phyloP scores from a whole-genome alignment of 495 filamentous ascomycete genomes.

The Bacidia rubella region DNA sequence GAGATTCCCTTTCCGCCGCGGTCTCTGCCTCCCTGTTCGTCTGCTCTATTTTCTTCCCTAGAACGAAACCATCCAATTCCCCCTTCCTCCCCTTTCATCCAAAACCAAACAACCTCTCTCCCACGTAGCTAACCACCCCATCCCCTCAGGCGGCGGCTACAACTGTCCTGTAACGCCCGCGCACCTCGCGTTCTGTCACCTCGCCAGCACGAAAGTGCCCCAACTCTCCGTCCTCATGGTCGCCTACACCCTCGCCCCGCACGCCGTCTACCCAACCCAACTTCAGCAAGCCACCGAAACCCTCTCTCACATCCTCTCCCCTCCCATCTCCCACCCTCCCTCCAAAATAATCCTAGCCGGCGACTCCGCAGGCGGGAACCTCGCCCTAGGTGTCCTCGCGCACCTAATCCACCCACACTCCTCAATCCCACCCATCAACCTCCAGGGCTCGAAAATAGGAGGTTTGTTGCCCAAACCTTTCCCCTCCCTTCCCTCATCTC shows the following conservation, averaged over 20 bases:
- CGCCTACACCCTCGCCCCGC: constrained; percentile 43
- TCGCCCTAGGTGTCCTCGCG: constrained; percentile 38
- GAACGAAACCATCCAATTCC: background rate
- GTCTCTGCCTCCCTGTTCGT: constrained; percentile 1
- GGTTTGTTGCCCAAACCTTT: no score
- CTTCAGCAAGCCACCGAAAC: constrained; percentile 39
- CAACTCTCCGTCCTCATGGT: constrained; percentile 38
- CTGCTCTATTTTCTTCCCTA: background rate
- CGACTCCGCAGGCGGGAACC: constrained; percentile 52
- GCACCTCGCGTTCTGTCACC: constrained; percentile 35
- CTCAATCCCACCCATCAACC: constrained; percentile 25
- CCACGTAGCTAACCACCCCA: background rate
- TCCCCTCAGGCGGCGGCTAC: constrained; percentile 44
- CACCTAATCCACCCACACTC: constrained; percentile 51
- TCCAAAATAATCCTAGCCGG: constrained; percentile 39
- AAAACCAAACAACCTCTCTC: background rate
- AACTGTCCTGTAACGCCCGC: constrained; percentile 26
- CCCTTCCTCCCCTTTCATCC: background rate
- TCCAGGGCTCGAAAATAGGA: background rate
- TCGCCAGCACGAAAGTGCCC: constrained; percentile 30
- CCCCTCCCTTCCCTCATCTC: constrained; percentile 26
- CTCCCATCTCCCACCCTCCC: constrained; percentile 26
- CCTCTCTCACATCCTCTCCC: constrained; percentile 37
- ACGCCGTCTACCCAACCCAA: constrained; percentile 41
- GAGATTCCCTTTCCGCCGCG: constrained; percentile 3